Base-by-base conservation (phyloP, 352 stramenopile species). In the Thalassiosira hispida region DNA sequence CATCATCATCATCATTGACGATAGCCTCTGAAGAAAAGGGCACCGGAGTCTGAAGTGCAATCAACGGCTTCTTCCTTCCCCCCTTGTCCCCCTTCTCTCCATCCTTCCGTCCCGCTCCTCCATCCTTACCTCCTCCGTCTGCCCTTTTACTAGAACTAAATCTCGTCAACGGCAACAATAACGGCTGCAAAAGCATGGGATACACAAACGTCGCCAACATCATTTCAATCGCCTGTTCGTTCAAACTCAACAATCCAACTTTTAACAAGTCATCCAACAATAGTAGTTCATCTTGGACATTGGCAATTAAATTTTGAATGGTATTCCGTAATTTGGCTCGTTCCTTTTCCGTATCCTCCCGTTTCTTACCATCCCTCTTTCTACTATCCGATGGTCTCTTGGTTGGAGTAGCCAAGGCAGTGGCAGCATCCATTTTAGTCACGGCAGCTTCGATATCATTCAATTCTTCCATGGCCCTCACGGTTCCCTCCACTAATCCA, bases 201-300 rank as follows among this genome's bases (percentile, higher is more conserved):
- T 94, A 94, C 0, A 92, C 77, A 78, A 94, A 92, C 0, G 89
- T 94, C 20, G 89, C 86, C 53, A 94, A 77, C 84, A 92, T 87
- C 85, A 94, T 91, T 71, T 94, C 89, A 73, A 94, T 93, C 5
- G 81, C 66, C 73, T 94, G 89, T 71, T 94, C 89, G 66, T 93
- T 94, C n/a, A 94, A 65, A 20, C 79, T 83, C 23, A 87, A 89
- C 0, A 92, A 59, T 14, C 86, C 86, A 4, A 92, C 84, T 46
- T 84, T 90, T 0, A 94, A 67, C 20, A 94, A 71, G 72, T 94
- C 89, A 60, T 94, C 83, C 49, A 94, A 65, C 9, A 94, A 69
- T 3, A 91, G 57, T 18, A 94, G 65, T 62, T 93, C 87, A 74
- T 93, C 89, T 77, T 93, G 89, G 12, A 94, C 64, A 70, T 88